Percentiles rank a stretch among this genome's conserved stretches.
Conservation (phyloP, 179 eudicot genomes). For the Amaranthus tricolor region DNA sequence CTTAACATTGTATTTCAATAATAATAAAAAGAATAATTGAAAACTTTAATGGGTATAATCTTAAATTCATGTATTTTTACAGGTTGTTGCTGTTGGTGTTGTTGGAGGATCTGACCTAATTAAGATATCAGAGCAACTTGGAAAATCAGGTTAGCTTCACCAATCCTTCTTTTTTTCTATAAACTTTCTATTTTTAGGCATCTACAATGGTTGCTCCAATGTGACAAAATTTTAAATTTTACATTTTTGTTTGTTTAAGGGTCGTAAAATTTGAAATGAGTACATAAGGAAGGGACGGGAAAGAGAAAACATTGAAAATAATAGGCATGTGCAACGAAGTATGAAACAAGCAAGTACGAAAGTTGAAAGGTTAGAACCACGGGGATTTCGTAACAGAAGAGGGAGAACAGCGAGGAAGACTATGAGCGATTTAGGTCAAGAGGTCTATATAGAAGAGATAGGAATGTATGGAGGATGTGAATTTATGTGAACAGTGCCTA, state of each 20-base stretch:
- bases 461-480: no score
- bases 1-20: not conserved
- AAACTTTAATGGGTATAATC: not conserved
- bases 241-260: not conserved
- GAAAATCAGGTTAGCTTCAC: constrained; percentile 60
- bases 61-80: constrained; percentile 20
- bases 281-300: no score
- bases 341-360: no score
- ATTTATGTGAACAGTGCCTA: no score
- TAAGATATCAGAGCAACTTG: constrained; percentile 97
- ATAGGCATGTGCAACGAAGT: no score
- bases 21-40: not conserved
- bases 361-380: no score
- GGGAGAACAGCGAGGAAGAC: no score
- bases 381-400: no score
- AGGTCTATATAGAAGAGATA: no score
- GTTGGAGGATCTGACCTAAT: constrained; percentile 95
- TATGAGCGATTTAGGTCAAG: no score
- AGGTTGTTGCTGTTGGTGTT: constrained; percentile 89
- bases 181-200: not conserved
- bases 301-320: no score
- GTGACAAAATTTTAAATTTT: not conserved
- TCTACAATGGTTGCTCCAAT: not conserved
- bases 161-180: not conserved
- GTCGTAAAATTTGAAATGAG: no score